A percentile compares a stretch with the other conserved stretches of the same genome.
Evolutionary conservation across 495 filamentous ascomycete genomes (phyloP).

Genomic region (Pseudoneurospora amorphoporcata): DNA sequence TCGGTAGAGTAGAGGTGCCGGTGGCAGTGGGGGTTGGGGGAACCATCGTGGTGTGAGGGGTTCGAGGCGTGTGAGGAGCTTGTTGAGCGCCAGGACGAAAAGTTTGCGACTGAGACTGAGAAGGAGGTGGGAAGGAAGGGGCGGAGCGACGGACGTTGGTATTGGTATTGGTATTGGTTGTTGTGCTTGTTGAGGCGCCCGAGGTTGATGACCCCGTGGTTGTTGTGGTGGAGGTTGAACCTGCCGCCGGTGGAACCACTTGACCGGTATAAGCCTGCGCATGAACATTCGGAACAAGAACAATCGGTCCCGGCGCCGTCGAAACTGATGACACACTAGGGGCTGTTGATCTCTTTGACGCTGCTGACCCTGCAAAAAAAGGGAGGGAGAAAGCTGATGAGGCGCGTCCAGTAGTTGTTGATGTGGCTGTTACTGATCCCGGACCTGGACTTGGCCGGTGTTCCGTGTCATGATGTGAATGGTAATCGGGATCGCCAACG

Average conservation of each 20-base stretch:
- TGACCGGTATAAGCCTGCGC: neutral
- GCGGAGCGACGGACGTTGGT: neutral
- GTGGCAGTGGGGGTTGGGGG: neutral
- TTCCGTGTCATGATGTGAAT: neutral
- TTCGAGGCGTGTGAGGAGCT: neutral
- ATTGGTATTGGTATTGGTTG: neutral
- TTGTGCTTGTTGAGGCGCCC: neutral
- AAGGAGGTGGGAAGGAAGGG: neutral
- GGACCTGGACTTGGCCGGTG: neutral
- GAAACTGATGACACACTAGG: neutral
- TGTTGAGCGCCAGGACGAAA: neutral
- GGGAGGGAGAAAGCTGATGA: neutral
- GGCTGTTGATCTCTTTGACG: neutral
- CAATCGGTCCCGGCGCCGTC: neutral
- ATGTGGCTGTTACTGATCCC: neutral
- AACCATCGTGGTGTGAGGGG: neutral
- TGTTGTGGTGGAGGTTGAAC: neutral
- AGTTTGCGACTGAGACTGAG: neutral
- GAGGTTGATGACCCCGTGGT: neutral
- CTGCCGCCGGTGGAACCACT: neutral
- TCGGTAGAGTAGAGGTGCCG: slow-evolving; percentile 5
- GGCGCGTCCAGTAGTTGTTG: neutral
- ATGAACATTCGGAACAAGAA: neutral
- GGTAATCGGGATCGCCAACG: neutral
- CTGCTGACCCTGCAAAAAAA: neutral